Evolutionary conservation across 192 early-diverging fungal species (phyloP).

Genomic region (Rhizophagus prolifer): DNA sequence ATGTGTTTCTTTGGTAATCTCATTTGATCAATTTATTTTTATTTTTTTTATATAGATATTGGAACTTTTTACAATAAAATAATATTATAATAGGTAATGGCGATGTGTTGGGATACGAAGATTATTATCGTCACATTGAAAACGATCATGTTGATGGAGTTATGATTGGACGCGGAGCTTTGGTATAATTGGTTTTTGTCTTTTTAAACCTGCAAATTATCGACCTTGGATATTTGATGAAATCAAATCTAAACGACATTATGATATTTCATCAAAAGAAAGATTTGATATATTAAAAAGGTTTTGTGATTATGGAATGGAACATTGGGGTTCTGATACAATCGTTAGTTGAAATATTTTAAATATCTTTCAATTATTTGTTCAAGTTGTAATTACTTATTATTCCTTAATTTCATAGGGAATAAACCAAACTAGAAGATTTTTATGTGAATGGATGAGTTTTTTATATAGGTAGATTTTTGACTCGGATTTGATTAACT

Average conservation of each 20-base stretch:
- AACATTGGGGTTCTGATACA: constrained; percentile 93
- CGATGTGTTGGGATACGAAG: constrained; percentile 81
- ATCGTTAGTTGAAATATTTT: constrained; percentile 22
- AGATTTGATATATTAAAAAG: constrained; percentile 86
- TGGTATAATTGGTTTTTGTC: constrained; percentile 1
- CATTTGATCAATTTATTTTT: constrained; percentile 11
- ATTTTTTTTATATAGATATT: not conserved
- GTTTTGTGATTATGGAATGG: constrained; percentile 84
- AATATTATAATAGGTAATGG: constrained; percentile 58
- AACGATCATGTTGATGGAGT: constrained; percentile 70
- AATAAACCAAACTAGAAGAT: constrained; percentile 78
- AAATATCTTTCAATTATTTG: not conserved
- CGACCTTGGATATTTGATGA: constrained; percentile 95
- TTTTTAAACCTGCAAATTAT: not conserved
- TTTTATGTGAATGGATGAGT: constrained; percentile 79
- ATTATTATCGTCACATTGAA: constrained; percentile 75
- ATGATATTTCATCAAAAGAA: constrained; percentile 89
- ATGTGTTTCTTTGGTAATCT: constrained; percentile 58
- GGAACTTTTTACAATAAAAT: not conserved
- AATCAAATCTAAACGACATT: constrained; percentile 80
- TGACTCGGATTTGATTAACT: constrained; percentile 17
- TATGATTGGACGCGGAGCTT: constrained; percentile 84
- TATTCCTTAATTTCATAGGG: constrained; percentile 48
- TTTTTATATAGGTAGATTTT: constrained; percentile 48
- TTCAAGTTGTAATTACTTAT: not conserved